Conservation (phyloP, 2,329 filamentous ascomycete species). For the Pyrenophora seminiperda region DNA sequence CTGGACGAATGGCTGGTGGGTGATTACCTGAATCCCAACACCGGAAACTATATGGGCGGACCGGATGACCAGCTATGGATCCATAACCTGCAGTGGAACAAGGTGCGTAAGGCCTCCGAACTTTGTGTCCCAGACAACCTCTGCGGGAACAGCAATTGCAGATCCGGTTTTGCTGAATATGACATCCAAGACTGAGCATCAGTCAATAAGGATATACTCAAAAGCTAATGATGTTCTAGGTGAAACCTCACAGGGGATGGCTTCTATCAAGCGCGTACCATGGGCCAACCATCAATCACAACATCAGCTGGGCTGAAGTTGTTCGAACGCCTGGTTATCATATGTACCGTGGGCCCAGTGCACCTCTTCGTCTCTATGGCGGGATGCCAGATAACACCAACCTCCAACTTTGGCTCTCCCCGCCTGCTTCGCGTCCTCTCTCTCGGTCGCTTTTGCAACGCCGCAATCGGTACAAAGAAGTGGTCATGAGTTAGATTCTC, state of each 20-base stretch:
- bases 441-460: background rate
- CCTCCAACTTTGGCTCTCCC: constrained; percentile 17
- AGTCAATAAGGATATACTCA: too few species aligned
- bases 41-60: constrained; percentile 27
- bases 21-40: constrained; percentile 18
- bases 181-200: too few species aligned
- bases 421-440: constrained; percentile 10
- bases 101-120: constrained; percentile 27
- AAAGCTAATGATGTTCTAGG: constrained; percentile 20
- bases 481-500: too few species aligned
- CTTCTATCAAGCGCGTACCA: constrained; percentile 11
- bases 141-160: too few species aligned
- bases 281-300: constrained; percentile 20
- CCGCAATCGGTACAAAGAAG: background rate
- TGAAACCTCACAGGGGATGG: constrained; percentile 23
- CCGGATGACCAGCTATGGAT: constrained; percentile 26
- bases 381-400: constrained; percentile 5
- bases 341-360: constrained; percentile 24
- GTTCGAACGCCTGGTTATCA: constrained; percentile 16
- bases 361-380: constrained; percentile 7
- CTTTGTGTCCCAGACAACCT: background rate
- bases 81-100: constrained; percentile 30
- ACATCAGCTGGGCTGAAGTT: constrained; percentile 24
- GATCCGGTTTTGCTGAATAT: too few species aligned
- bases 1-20: constrained; percentile 26